phyloP scores from a whole-genome alignment of 768 basidiomycete genomes.

The Omphalotus guepiniiformis region DNA sequence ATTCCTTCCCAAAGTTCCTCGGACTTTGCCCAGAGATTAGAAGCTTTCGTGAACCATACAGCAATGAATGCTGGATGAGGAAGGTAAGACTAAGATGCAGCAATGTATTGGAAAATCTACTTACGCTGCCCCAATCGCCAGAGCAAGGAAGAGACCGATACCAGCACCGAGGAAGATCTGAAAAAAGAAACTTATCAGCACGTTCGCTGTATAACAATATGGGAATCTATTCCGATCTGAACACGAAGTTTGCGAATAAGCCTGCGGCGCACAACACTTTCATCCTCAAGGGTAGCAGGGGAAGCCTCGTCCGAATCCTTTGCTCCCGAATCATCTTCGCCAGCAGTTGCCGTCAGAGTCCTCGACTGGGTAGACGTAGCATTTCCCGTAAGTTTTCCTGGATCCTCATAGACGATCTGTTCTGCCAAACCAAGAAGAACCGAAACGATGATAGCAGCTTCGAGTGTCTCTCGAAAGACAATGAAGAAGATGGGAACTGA shows the following conservation, averaged over 20 bases:
- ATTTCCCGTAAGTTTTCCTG: constrained; percentile 13
- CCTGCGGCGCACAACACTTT: constrained; percentile 30
- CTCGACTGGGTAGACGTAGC: constrained; percentile 11
- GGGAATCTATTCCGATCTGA: constrained; percentile 39
- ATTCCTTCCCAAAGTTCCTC: constrained; percentile 93
- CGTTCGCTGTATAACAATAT: neutral
- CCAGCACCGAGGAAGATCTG: constrained; percentile 77
- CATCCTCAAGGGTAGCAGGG: constrained; percentile 24
- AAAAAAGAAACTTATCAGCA: neutral
- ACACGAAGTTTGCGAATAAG: constrained; percentile 66
- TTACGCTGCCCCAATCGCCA: constrained; percentile 79
- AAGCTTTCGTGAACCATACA: constrained; percentile 90
- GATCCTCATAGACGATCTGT: constrained; percentile 58
- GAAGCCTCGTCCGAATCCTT: constrained; percentile 23
- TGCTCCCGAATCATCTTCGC: neutral
- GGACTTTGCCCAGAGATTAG: constrained; percentile 76
- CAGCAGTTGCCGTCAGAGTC: neutral
- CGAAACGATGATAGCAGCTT: constrained; percentile 88
- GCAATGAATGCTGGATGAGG: constrained; percentile 61
- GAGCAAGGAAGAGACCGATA: constrained; percentile 67
- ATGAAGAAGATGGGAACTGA: constrained; percentile 95
- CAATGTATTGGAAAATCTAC: constrained; percentile 13
- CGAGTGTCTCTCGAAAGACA: constrained; percentile 91
- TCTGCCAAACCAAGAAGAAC: constrained; percentile 91
- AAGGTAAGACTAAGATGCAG: neutral